Conservation (phyloP, 352 stramenopile species). For the Globisporangium middletonii region DNA sequence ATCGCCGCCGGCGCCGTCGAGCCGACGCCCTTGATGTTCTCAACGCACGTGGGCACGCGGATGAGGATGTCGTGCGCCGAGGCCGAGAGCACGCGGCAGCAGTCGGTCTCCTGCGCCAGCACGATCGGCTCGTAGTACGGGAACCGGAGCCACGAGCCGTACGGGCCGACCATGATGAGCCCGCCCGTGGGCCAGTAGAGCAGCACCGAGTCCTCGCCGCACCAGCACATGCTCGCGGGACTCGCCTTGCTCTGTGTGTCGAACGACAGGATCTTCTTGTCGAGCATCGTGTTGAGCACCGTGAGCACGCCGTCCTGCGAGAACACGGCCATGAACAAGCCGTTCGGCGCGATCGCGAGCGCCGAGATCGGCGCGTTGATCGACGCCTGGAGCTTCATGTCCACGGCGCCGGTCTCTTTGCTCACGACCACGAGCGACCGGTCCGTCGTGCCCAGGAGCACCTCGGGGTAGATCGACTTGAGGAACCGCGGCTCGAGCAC, state of each 20-base stretch:
- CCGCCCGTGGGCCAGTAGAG: constrained; percentile 83
- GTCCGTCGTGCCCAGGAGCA: constrained; percentile 91
- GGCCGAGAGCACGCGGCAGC: constrained; percentile 68
- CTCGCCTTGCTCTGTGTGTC: constrained; percentile 81
- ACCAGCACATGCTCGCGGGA: constrained; percentile 80
- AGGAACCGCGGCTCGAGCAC: constrained; percentile 91
- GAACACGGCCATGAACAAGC: constrained; percentile 95
- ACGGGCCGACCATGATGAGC: constrained; percentile 82
- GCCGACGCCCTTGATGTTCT: constrained; percentile 85
- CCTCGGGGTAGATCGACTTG: constrained; percentile 87
- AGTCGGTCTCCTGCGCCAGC: constrained; percentile 63
- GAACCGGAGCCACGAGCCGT: constrained; percentile 82
- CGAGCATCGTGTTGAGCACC: constrained; percentile 94
- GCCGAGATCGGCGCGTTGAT: constrained; percentile 87
- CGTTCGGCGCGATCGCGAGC: constrained; percentile 92
- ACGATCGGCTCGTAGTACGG: constrained; percentile 74
- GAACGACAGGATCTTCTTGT: constrained; percentile 91
- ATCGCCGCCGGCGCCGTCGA: constrained; percentile 85
- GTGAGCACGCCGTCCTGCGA: constrained; percentile 91
- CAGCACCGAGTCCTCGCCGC: constrained; percentile 87
- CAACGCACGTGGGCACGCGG: constrained; percentile 72
- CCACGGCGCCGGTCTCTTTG: constrained; percentile 55
- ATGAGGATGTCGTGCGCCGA: constrained; percentile 82
- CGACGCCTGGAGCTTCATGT: constrained; percentile 82
- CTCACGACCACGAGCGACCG: constrained; percentile 85